A percentile compares a stretch with the other conserved stretches of the same genome.
Conservation (phyloP, 2,329 filamentous ascomycete genomes). For the Coniochaeta sp. region DNA sequence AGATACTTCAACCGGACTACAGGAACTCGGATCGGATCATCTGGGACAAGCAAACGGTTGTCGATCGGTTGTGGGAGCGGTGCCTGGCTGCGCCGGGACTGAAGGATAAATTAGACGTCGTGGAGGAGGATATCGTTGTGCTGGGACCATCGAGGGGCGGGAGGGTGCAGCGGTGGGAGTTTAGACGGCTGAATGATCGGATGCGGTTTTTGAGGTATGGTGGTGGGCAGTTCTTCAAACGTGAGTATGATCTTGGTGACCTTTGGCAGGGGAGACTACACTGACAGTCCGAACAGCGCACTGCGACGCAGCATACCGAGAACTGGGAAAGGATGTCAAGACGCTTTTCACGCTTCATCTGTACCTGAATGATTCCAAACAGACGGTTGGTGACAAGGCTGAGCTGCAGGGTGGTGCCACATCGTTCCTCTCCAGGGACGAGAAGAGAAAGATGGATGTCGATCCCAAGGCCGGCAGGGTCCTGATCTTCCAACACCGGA, state of each 20-base stretch:
- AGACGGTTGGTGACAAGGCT: slow-evolving; percentile 24
- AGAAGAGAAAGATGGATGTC: slow-evolving; percentile 39
- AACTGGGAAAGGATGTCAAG: slow-evolving; percentile 31
- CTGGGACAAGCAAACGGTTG: slow-evolving; percentile 59
- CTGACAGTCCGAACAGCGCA: slow-evolving; percentile 40
- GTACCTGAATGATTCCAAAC: slow-evolving; percentile 43
- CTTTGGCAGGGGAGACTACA: slow-evolving; percentile 9
- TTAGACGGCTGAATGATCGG: slow-evolving; percentile 58
- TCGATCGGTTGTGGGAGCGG: slow-evolving; percentile 55
- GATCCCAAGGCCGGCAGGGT: slow-evolving; percentile 50
- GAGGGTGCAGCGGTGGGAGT: slow-evolving; percentile 28
- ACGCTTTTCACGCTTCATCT: slow-evolving; percentile 50
- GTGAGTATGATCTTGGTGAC: slow-evolving; percentile 20
- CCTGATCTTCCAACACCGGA: slow-evolving; percentile 50
- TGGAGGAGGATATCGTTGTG: slow-evolving; percentile 20
- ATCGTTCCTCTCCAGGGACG: slow-evolving; percentile 39
- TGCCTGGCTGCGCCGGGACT: slow-evolving; percentile 37
- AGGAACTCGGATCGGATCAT: slow-evolving; percentile 72
- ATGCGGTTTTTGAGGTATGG: slow-evolving; percentile 71
- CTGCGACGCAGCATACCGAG: slow-evolving; percentile 58
- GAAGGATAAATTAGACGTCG: slow-evolving; percentile 26
- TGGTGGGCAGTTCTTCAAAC: slow-evolving; percentile 64
- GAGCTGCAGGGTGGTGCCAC: slow-evolving; percentile 47
- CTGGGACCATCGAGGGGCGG: slow-evolving; percentile 25
- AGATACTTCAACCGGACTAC: slow-evolving; percentile 48